Percentiles rank a stretch among this genome's conserved stretches.
Evolutionary conservation across 768 basidiomycete genomes (phyloP).

Genomic region (Coprinopsis strossmayeri): DNA sequence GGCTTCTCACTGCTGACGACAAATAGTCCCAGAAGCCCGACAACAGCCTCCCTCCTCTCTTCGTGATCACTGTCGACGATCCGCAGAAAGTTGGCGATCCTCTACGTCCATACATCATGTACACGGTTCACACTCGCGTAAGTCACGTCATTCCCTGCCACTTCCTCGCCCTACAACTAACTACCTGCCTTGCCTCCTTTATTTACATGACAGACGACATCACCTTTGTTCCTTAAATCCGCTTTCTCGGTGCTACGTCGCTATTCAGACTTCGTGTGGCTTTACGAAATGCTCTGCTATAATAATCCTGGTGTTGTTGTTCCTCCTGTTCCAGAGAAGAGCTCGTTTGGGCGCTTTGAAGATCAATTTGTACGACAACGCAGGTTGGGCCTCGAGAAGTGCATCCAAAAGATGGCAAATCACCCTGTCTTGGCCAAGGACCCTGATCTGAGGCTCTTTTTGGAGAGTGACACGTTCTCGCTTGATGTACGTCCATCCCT

Average conservation of each 20-base stretch:
- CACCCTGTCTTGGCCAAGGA: constrained; percentile 90
- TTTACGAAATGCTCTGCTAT: constrained; percentile 78
- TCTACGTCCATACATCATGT: constrained; percentile 90
- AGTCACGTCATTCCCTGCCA: constrained; percentile 15
- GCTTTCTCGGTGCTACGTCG: constrained; percentile 92
- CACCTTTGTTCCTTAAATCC: constrained; percentile 74
- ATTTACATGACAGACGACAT: constrained; percentile 81
- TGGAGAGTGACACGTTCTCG: constrained; percentile 89
- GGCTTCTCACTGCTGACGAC: background rate
- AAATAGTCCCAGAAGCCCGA: constrained; percentile 24
- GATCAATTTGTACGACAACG: constrained; percentile 88
- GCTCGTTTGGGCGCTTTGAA: constrained; percentile 87
- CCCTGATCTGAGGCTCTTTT: constrained; percentile 78
- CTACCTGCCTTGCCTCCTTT: constrained; percentile 1
- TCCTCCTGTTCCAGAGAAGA: constrained; percentile 95
- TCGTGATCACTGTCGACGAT: constrained; percentile 89
- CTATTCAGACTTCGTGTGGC: constrained; percentile 96
- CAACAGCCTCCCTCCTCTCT: constrained; percentile 59
- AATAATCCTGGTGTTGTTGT: constrained; percentile 98
- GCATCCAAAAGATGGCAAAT: constrained; percentile 87
- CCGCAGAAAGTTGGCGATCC: constrained; percentile 97
- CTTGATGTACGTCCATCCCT: constrained; percentile 63
- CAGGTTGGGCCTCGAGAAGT: constrained; percentile 77
- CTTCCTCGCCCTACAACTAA: constrained; percentile 3
- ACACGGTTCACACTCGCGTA: constrained; percentile 89